phyloP scores from a whole-genome alignment of 83 land plant species.

The Picea abies region DNA sequence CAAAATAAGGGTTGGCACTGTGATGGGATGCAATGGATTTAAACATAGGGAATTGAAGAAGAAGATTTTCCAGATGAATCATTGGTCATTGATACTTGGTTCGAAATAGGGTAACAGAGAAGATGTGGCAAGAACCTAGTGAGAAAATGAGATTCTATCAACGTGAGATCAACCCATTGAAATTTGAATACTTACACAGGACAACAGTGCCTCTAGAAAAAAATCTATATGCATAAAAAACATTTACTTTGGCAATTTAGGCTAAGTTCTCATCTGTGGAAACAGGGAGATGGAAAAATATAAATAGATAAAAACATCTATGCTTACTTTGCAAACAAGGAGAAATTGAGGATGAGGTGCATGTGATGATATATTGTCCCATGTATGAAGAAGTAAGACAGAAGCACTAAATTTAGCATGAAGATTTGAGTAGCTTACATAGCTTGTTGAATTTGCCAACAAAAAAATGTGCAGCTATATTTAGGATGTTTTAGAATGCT shows the following conservation, averaged over 20 bases:
- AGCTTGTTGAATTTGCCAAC: neutral
- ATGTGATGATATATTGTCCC: neutral
- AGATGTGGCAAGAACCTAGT: neutral
- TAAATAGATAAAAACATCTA: neutral
- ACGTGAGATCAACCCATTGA: neutral
- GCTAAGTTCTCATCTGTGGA: neutral
- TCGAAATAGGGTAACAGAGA: neutral
- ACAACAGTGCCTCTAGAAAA: neutral
- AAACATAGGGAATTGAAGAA: neutral
- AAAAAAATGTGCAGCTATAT: neutral
- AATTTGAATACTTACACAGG: neutral
- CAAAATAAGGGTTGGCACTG: neutral
- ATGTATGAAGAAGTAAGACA: neutral
- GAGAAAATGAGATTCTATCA: neutral
- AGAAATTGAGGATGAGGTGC: constrained; percentile 3
- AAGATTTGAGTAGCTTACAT: neutral
- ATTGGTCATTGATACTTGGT: neutral
- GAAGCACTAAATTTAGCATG: neutral
- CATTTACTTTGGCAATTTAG: neutral
- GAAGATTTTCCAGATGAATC: neutral
- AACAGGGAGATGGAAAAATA: neutral
- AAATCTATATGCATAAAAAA: neutral
- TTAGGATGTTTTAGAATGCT: neutral
- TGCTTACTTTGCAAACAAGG: constrained; percentile 28
- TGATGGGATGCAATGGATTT: neutral